These are phyloP conservation scores for Aspergillus puulaauensis DNA, from an alignment of 2,329 filamentous ascomycete species.

Conservation along the genomic window DNA sequence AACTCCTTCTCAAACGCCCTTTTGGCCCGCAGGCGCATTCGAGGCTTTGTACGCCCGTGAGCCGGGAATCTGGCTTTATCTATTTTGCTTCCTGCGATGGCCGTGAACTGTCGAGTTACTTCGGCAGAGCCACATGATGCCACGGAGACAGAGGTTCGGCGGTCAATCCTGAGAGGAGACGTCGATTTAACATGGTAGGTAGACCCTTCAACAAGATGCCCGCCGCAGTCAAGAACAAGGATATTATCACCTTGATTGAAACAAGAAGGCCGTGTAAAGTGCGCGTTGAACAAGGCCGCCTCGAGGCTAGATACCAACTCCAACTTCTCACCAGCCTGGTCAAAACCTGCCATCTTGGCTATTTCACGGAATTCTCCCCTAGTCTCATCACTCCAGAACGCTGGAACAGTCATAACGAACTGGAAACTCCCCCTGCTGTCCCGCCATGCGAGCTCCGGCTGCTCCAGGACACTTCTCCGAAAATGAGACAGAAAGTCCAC, in stretches of 20 bases:
- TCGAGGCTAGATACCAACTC: not conserved
- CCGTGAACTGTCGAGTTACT: not conserved
- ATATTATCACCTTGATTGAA: not conserved
- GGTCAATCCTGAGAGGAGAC: not conserved
- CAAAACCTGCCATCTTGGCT: not conserved
- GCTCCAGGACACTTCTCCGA: not conserved
- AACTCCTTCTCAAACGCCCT: not conserved
- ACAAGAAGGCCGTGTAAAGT: not conserved
- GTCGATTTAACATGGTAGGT: not conserved
- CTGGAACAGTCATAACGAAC: not conserved
- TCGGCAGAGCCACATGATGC: not conserved
- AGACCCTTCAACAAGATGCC: not conserved
- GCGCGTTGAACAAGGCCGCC: not conserved
- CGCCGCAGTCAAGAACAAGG: not conserved
- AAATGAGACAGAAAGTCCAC: not conserved
- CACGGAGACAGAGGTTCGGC: not conserved
- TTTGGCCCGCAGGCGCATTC: not conserved
- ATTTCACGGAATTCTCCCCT: not conserved
- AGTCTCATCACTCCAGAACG: not conserved
- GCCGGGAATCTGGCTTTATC: not conserved
- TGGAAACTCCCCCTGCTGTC: not conserved
- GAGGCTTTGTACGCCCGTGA: not conserved
- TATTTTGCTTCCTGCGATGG: not conserved
- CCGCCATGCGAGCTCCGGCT: not conserved
- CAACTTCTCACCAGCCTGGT: not conserved